Conservation (phyloP, 495 filamentous ascomycete genomes). For the Neurospora sublineolata region DNA sequence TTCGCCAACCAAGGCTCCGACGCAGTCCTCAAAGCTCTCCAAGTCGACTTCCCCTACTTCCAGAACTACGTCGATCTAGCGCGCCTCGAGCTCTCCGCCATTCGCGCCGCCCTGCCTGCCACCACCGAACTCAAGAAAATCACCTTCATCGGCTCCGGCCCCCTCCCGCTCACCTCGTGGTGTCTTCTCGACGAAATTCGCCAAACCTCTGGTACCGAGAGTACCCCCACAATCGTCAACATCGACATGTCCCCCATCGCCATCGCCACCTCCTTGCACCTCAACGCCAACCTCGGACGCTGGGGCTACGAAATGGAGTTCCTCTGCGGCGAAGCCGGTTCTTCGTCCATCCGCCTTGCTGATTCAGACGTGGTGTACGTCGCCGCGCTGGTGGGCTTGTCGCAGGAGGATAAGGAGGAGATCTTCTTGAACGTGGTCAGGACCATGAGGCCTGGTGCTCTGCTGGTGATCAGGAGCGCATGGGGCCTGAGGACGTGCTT, state of each 20-base stretch:
- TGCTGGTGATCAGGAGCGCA: constrained; percentile 18
- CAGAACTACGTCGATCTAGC: constrained; percentile 22
- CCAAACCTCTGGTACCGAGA: not conserved
- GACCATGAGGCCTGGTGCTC: constrained; percentile 13
- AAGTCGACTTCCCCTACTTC: constrained; percentile 17
- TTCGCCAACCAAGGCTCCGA: not conserved
- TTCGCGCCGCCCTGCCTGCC: constrained; percentile 8
- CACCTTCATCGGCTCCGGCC: constrained; percentile 23
- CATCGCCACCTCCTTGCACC: constrained; percentile 9
- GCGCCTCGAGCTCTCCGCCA: constrained; percentile 17
- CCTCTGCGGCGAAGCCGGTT: constrained; percentile 13
- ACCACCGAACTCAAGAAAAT: constrained; percentile 1
- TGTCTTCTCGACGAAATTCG: constrained; percentile 13
- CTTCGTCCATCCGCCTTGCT: not conserved
- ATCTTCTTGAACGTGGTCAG: constrained; percentile 12
- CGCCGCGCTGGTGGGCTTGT: constrained; percentile 20
- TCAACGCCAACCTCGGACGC: constrained; percentile 9
- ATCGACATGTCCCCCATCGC: constrained; percentile 13
- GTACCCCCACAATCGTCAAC: constrained; percentile 10
- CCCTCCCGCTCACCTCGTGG: constrained; percentile 18
- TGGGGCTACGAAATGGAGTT: constrained; percentile 19
- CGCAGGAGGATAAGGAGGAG: constrained; percentile 17
- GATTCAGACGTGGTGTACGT: constrained; percentile 22
- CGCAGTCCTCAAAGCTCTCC: constrained; percentile 7
- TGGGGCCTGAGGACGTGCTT: constrained; percentile 18